Base-by-base conservation (phyloP, 768 basidiomycete species). In the Termitomyces titanicus region DNA sequence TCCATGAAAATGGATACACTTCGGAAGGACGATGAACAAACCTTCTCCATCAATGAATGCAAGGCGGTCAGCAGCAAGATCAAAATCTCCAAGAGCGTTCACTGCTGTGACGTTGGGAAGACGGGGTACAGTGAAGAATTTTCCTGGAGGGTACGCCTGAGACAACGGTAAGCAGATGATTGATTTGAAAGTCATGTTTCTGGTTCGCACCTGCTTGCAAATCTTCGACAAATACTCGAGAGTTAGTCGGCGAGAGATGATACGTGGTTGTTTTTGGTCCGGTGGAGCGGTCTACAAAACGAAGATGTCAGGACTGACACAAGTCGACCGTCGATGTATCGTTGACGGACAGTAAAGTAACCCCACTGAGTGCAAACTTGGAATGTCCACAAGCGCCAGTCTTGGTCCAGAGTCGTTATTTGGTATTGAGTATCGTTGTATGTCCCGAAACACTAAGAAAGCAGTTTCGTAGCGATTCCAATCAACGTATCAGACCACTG, bases 351-450 rank as follows among this genome's bases (percentile, higher is more conserved):
- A 29, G 79, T 85, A 68, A 96, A 94, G 70, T 92, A 99, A 2
- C 94, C 96, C 96, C 96, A 98, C 64, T 96, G 83, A 0, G 92
- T 94, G 74, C 93, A 94, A 50, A 93, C 90, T 72, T 92, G 94
- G 79, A 93, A 96, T 5, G 76, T 61, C 95, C 95, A 98, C 12
- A 87, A 72, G 39, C 92, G 79, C 95, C 95, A 98, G 5, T 78
- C 79, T 62, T 92, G 81, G 54, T 83, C 77, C 8, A 93, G 68
- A 11, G 79, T 80, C 1, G 79, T 83, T 12, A 78, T 74, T 59
- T 78, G 77, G 70, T 81, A 96, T 61, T 84, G 75, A 4, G 74
- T 63, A 60, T 88, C 88, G 55, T 95, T 74, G 58, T 78, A 86
- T 0, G 92, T 90, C 5, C 94, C 93, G 63, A 95, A 97, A 71